phyloP scores from a whole-genome alignment of 2,329 filamentous ascomycete species.

The Hypoxylon sp. region DNA sequence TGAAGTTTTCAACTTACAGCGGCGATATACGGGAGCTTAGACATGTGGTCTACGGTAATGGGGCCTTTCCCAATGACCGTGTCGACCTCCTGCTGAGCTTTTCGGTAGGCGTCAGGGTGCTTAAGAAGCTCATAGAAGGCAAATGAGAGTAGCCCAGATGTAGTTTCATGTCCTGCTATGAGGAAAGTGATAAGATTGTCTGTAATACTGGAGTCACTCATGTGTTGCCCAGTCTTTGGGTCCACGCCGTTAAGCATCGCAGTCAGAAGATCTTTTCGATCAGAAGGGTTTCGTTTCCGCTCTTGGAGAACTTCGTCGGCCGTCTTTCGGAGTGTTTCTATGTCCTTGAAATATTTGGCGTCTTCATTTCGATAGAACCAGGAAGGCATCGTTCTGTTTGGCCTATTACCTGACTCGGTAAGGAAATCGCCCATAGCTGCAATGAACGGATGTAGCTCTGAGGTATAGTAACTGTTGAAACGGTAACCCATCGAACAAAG shows the following conservation, averaged over 20 bases:
- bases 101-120: conserved; percentile 70
- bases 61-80: conserved; percentile 71
- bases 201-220: conserved; percentile 74
- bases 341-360: conserved; percentile 68
- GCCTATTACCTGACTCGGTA: conserved; percentile 67
- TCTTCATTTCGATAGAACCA: conserved; percentile 66
- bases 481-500: conserved; percentile 80
- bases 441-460: conserved; percentile 79
- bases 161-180: conserved; percentile 80
- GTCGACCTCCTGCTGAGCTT: conserved; percentile 78
- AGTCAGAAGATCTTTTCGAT: conserved; percentile 76
- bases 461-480: conserved; percentile 82
- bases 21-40: conserved; percentile 75
- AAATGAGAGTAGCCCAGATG: conserved; percentile 76
- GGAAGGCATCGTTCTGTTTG: conserved; percentile 63
- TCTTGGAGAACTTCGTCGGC: conserved; percentile 73
- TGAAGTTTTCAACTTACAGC: conserved; percentile 59
- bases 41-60: conserved; percentile 73
- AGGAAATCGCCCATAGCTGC: conserved; percentile 77
- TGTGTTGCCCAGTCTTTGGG: conserved; percentile 74
- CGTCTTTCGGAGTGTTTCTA: conserved; percentile 68
- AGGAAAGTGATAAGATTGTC: conserved; percentile 82
- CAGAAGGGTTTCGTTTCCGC: conserved; percentile 68
- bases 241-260: conserved; percentile 79
- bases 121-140: conserved; percentile 76